Conservation (phyloP, 75 land plant genomes). For the Sequoiadendron giganteum region DNA sequence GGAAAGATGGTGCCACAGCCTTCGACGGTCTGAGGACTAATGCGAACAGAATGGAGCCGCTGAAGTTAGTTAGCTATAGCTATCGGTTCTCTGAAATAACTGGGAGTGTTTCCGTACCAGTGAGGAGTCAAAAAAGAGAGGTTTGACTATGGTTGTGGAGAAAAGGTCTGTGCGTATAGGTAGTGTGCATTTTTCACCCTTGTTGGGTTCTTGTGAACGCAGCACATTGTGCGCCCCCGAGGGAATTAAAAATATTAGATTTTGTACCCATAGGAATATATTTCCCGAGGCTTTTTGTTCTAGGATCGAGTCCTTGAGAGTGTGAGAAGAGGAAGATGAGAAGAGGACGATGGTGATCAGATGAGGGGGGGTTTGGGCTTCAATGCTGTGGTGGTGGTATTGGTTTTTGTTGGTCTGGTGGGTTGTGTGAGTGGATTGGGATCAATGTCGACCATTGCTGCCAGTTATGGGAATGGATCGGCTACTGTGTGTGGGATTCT, state of each 20-base stretch:
- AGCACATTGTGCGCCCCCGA: background rate
- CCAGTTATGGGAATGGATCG: constrained; percentile 16
- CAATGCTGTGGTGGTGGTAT: background rate
- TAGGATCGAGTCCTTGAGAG: background rate
- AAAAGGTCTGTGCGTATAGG: background rate
- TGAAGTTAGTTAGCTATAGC: background rate
- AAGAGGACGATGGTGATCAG: background rate
- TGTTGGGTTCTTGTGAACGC: background rate
- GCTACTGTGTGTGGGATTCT: constrained; percentile 50
- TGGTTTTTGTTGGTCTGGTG: background rate
- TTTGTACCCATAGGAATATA: background rate
- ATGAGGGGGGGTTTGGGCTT: constrained; percentile 9
- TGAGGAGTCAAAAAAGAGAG: background rate
- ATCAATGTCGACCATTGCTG: constrained; percentile 58
- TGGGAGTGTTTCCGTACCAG: background rate
- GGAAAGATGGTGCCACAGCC: too few species aligned
- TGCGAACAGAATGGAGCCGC: background rate
- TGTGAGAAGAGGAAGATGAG: background rate
- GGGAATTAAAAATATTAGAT: background rate
- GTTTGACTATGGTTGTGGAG: background rate
- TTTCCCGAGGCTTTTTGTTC: background rate
- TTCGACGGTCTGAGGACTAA: too few species aligned
- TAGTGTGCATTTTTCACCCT: background rate
- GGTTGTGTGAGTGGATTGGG: constrained; percentile 34
- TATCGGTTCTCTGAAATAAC: background rate